Evolutionary conservation across 2,329 filamentous ascomycete species (phyloP), one percentile per base, ranked within the genome.

Genomic region (Epichloe gansuensis): DNA sequence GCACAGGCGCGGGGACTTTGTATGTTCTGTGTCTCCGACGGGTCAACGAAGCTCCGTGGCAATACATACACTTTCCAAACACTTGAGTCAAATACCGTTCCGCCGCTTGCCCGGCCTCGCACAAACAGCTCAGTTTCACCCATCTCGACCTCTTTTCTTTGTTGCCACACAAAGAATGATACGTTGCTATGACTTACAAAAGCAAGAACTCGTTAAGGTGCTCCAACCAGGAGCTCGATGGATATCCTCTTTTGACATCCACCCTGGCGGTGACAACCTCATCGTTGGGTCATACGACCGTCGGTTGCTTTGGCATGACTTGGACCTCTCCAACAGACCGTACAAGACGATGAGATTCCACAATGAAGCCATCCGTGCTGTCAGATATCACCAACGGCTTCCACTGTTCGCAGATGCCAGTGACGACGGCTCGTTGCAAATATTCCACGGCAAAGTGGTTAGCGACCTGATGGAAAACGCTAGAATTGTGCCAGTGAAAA

Each of bases 321-420:
- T 97, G 51, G 93, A 98, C 59, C 80, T 98, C 38, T 93, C 88
- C 1, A 84, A 80, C 56, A 82, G 88, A 48, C 93, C 93, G 0
- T 97, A 95, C 75, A 96, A 96, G 75, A 97, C 91, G 1, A 83
- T 98, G 71, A 81, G 93, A 49, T 98, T 97, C 74, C 93, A 98
- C 71, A 73, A 81, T 55, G 87, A 95, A 68, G 93, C 93, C 45
- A 95, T 98, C 62, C 81, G 94, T 47, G 82, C 85, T 12, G 93
- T 96, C 51, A 84, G 81, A 59, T 98, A 87, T 70, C 94, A 98
- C 69, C 82, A 83, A 53, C 81, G 82, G 54, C 80, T 77, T 42
- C 90, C 93, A 17, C 76, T 98, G 38, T 97, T 98, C 63, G 93
- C 90, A 0, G 91, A 97, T 65, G 89, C 89, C 21, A 93, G 87